Evolutionary conservation across 352 stramenopile genomes (phyloP).

Genomic region (Phytophthora hybrid): DNA sequence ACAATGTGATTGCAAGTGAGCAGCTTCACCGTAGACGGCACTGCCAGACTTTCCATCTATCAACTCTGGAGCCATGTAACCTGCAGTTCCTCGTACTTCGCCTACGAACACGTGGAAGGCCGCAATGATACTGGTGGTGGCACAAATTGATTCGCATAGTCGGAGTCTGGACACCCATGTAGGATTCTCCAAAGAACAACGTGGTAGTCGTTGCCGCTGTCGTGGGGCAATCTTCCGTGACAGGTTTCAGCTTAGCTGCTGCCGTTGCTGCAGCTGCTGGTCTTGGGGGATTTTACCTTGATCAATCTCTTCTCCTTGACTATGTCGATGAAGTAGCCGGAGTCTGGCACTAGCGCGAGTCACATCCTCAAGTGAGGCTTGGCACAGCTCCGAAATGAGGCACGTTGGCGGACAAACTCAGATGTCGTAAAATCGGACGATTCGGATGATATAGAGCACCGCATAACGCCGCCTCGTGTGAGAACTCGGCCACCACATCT

Average conservation of each 20-base stretch:
- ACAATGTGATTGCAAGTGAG: conserved; percentile 78
- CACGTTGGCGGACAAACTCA: too few species aligned
- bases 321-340: too few species aligned
- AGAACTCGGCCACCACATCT: conserved; percentile 81
- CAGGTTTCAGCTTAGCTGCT: conserved; percentile 34
- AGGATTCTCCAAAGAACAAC: conserved; percentile 35
- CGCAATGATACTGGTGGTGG: conserved; percentile 25
- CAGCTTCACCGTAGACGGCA: conserved; percentile 65
- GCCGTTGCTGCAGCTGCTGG: conserved; percentile 29
- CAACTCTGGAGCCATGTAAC: conserved; percentile 87
- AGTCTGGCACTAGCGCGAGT: too few species aligned
- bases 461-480: conserved; percentile 79
- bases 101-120: conserved; percentile 40
- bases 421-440: too few species aligned
- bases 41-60: too few species aligned
- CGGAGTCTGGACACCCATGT: conserved; percentile 29
- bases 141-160: conserved; percentile 23
- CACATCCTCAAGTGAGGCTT: too few species aligned
- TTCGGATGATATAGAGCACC: too few species aligned
- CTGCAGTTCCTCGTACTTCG: conserved; percentile 68
- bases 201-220: conserved; percentile 26
- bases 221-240: conserved; percentile 21
- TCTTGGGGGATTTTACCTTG: conserved; percentile 17
- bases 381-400: too few species aligned
- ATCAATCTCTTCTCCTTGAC: too few species aligned